Percentiles rank a stretch among this genome's conserved stretches.
Conservation (phyloP, 192 early-diverging fungal genomes). For the Helicostylum pulchrum region DNA sequence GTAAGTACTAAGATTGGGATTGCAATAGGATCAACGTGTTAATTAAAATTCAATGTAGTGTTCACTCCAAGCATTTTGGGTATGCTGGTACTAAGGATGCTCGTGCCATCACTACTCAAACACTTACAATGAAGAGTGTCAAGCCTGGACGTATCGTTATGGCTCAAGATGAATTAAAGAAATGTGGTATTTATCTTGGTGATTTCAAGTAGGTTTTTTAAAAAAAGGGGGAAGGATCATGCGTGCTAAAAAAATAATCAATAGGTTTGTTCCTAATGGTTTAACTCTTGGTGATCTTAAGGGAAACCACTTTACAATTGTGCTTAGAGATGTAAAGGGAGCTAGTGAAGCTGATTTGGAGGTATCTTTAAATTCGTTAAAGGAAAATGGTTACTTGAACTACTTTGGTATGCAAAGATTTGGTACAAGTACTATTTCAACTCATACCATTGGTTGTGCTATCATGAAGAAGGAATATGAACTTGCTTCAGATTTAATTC, state of each 20-base stretch:
- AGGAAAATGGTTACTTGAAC: constrained; percentile 86
- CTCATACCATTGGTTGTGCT: constrained; percentile 76
- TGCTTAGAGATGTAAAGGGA: constrained; percentile 57
- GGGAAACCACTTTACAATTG: constrained; percentile 90
- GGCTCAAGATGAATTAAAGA: constrained; percentile 41
- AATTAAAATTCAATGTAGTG: constrained; percentile 26
- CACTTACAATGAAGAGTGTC: constrained; percentile 66
- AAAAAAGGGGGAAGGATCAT: constrained; percentile 35
- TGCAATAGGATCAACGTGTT: background rate
- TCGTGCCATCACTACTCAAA: constrained; percentile 86
- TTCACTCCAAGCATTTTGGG: constrained; percentile 55
- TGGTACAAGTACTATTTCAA: constrained; percentile 78
- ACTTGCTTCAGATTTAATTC: constrained; percentile 71
- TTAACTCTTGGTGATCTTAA: constrained; percentile 80
- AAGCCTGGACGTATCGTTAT: constrained; percentile 51
- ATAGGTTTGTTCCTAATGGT: constrained; percentile 54
- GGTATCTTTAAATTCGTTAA: constrained; percentile 61
- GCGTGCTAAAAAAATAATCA: constrained; percentile 29
- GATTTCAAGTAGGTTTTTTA: constrained; percentile 57
- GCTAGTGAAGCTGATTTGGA: constrained; percentile 48
- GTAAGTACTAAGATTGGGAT: constrained; percentile 34
- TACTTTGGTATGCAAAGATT: constrained; percentile 99
- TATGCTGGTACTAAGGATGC: constrained; percentile 96
- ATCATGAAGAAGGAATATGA: constrained; percentile 73
- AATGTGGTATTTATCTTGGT: constrained; percentile 63